Evolutionary conservation across 2,329 filamentous ascomycete genomes (phyloP).

Genomic region (Metarhizium brunneum): DNA sequence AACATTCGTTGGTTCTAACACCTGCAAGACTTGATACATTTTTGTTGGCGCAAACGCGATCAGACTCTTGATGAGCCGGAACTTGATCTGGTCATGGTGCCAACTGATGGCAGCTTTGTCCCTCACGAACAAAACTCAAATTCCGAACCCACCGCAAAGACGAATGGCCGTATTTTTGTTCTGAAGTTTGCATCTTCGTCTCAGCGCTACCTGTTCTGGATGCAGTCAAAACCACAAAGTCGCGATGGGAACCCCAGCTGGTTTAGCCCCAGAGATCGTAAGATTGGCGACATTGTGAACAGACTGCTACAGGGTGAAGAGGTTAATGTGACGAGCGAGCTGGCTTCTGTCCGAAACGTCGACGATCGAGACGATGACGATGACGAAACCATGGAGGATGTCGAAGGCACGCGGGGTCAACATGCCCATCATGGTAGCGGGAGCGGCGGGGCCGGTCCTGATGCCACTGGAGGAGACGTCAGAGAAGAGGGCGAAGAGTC

Average conservation of each 20-base stretch:
- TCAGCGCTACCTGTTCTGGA: slow-evolving; percentile 88
- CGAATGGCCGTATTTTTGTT: slow-evolving; percentile 83
- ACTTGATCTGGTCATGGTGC: slow-evolving; percentile 89
- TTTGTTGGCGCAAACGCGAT: slow-evolving; percentile 87
- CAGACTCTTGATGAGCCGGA: slow-evolving; percentile 64
- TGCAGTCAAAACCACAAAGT: slow-evolving; percentile 81
- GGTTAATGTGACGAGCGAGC: slow-evolving; percentile 65
- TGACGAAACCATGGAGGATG: slow-evolving; percentile 44
- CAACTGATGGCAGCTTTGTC: slow-evolving; percentile 76
- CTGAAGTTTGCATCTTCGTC: slow-evolving; percentile 92
- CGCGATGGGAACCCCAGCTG: slow-evolving; percentile 59
- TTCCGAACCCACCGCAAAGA: slow-evolving; percentile 50
- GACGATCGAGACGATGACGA: slow-evolving; percentile 52
- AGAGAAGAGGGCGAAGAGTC: slow-evolving; percentile 82
- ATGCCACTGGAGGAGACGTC: slow-evolving; percentile 83
- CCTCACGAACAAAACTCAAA: slow-evolving; percentile 60
- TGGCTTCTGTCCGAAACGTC: slow-evolving; percentile 51
- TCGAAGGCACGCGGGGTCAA: slow-evolving; percentile 53
- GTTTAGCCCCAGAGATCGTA: slow-evolving; percentile 78
- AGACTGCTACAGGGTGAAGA: slow-evolving; percentile 80
- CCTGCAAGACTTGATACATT: slow-evolving; percentile 75
- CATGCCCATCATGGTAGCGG: slow-evolving; percentile 48
- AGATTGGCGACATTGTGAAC: slow-evolving; percentile 83
- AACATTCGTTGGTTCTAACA: not conserved
- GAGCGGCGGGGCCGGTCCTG: slow-evolving; percentile 74